These are phyloP conservation scores for Candida krabiensis DNA, from an alignment of 805 yeast genomes.

Conservation along the genomic window DNA sequence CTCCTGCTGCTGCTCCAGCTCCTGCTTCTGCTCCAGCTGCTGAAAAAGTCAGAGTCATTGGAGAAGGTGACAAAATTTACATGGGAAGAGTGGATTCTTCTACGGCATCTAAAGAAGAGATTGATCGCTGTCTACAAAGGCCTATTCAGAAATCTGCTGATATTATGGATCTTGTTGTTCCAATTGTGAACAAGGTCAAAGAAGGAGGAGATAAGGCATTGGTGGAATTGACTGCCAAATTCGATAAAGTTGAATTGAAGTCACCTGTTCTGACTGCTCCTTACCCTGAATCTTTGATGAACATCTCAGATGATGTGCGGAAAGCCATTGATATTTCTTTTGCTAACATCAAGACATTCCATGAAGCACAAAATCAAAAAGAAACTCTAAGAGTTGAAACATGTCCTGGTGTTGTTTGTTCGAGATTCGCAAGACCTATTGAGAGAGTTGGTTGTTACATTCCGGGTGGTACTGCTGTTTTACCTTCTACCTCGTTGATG, in stretches of 20 bases:
- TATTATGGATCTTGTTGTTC: conserved; percentile 89
- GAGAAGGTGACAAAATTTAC: conserved; percentile 41
- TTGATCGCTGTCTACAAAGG: conserved; percentile 70
- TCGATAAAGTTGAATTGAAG: conserved; percentile 75
- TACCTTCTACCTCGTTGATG: conserved; percentile 98
- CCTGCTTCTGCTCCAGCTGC: conserved; percentile 5
- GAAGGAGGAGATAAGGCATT: conserved; percentile 82
- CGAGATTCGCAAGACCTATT: conserved; percentile 93
- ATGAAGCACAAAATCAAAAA: conserved; percentile 82
- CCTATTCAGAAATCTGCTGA: conserved; percentile 95
- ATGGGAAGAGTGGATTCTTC: conserved; percentile 50
- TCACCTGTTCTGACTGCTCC: conserved; percentile 86
- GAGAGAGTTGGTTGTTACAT: conserved; percentile 93
- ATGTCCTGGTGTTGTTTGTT: conserved; percentile 89
- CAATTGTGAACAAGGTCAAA: conserved; percentile 80
- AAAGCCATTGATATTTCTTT: conserved; percentile 87
- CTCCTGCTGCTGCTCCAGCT: no score
- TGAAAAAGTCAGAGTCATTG: conserved; percentile 26
- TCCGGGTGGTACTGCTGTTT: conserved; percentile 98
- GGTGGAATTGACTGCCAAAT: conserved; percentile 85
- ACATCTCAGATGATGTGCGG: conserved; percentile 69
- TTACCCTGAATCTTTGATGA: conserved; percentile 74
- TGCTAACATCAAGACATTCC: conserved; percentile 87
- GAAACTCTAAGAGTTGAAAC: conserved; percentile 85
- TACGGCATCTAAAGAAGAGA: conserved; percentile 41